A percentile compares a stretch with the other conserved stretches of the same genome.
Conservation (phyloP, 176 grass and related monocot species). For the Oryza brachyantha region DNA sequence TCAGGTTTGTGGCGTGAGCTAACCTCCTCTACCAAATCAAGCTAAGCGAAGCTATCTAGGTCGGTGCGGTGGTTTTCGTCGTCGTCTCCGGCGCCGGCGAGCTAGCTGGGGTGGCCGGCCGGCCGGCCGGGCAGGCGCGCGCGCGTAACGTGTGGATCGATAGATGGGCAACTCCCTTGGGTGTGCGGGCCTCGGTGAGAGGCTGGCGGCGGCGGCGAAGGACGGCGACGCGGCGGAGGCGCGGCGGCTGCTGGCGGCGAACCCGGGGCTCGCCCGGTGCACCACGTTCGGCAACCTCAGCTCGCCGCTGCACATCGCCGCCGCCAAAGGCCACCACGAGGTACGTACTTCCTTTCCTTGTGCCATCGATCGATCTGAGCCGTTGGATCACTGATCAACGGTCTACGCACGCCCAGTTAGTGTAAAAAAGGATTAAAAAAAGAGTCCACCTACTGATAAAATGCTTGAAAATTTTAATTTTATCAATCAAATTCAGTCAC, state of each 20-base stretch:
- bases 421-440: no score
- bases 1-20: slow-evolving; percentile 13
- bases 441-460: no score
- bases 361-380: no score
- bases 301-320: slow-evolving; percentile 87
- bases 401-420: no score
- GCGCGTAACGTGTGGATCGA: no score
- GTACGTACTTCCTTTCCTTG: slow-evolving; percentile 31
- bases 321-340: slow-evolving; percentile 68
- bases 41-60: background rate
- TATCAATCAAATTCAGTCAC: no score
- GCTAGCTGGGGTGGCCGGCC: no score
- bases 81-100: background rate
- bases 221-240: slow-evolving; percentile 67
- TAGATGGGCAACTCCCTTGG: slow-evolving; percentile 86
- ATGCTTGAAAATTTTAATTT: no score
- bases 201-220: slow-evolving; percentile 58
- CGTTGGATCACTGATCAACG: no score
- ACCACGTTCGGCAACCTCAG: slow-evolving; percentile 69
- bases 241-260: slow-evolving; percentile 49
- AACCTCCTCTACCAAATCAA: background rate
- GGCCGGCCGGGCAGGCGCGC: background rate
- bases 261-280: slow-evolving; percentile 58
- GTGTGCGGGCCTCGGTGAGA: slow-evolving; percentile 60
- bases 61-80: background rate